Percentiles rank a stretch among this genome's conserved stretches.
Conservation (phyloP, 2,329 filamentous ascomycete genomes). For the Xylariaceae sp. region DNA sequence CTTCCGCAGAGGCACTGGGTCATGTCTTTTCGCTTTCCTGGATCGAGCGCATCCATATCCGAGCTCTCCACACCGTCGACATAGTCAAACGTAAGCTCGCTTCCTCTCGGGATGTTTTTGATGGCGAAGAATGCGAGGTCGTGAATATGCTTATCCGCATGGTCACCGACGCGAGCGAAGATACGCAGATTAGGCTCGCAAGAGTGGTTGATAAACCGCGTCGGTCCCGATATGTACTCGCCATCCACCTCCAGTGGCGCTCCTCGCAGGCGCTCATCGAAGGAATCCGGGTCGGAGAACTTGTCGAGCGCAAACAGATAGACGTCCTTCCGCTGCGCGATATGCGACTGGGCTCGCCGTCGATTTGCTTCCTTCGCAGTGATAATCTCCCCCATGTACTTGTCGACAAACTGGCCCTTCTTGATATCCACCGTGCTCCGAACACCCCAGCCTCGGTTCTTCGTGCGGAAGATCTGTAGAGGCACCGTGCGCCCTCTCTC, state of each 20-base stretch:
- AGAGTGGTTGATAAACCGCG: constrained; percentile 77
- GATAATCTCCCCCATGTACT: constrained; percentile 69
- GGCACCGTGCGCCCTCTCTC: constrained; percentile 66
- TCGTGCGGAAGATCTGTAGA: constrained; percentile 72
- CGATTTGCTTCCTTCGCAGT: constrained; percentile 58
- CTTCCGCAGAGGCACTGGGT: constrained; percentile 58
- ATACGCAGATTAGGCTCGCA: constrained; percentile 75
- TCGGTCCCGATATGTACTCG: constrained; percentile 71
- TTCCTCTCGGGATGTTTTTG: constrained; percentile 56
- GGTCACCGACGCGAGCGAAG: constrained; percentile 73
- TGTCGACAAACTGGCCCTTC: constrained; percentile 73
- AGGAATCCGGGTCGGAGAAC: constrained; percentile 56
- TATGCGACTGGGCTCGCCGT: constrained; percentile 52
- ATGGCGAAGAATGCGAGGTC: constrained; percentile 73
- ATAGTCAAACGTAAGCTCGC: constrained; percentile 78
- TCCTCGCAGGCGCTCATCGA: constrained; percentile 51
- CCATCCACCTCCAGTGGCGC: constrained; percentile 61
- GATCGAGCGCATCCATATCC: constrained; percentile 45
- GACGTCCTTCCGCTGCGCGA: constrained; percentile 62
- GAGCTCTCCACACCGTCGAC: constrained; percentile 56
- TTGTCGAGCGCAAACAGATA: constrained; percentile 82
- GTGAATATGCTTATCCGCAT: constrained; percentile 68
- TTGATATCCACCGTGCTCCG: constrained; percentile 59
- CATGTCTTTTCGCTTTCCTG: constrained; percentile 48
- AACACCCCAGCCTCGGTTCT: constrained; percentile 70